Evolutionary conservation across 2,329 filamentous ascomycete species (phyloP).

Genomic region (Blastomyces gilchristii): DNA sequence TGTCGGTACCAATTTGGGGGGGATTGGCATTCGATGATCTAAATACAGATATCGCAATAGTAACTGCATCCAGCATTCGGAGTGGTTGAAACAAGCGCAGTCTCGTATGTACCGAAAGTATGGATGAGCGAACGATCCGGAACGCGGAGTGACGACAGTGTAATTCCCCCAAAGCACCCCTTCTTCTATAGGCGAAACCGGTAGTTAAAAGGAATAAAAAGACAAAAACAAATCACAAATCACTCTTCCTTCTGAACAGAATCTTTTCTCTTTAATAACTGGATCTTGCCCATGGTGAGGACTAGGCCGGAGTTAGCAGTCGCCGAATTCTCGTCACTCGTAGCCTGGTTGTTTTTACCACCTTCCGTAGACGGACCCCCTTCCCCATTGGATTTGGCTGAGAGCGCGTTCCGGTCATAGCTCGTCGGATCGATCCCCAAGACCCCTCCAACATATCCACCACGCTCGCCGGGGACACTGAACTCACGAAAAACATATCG

Average conservation of each 20-base stretch:
- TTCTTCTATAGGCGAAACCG: background rate
- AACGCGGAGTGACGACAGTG: background rate
- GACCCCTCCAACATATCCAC: constrained; percentile 58
- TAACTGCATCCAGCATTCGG: background rate
- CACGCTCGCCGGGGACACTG: constrained; percentile 87
- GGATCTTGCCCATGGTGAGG: constrained; percentile 35
- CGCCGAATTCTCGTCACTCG: constrained; percentile 19
- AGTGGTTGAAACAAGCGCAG: background rate
- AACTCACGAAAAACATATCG: constrained; percentile 94
- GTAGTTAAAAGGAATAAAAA: background rate
- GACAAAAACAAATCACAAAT: background rate
- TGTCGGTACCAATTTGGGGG: background rate
- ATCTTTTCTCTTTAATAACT: constrained; percentile 38
- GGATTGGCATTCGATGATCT: background rate
- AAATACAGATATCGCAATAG: background rate
- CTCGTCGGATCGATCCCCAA: constrained; percentile 54
- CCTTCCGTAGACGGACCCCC: constrained; percentile 16
- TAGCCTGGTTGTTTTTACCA: constrained; percentile 17
- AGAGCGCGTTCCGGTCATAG: constrained; percentile 41
- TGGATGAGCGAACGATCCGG: background rate
- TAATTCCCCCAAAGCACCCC: background rate
- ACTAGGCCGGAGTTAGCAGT: constrained; percentile 21
- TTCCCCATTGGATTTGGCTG: constrained; percentile 23
- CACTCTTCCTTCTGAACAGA: constrained; percentile 15
- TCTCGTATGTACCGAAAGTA: background rate